A percentile compares a stretch with the other conserved stretches of the same genome.
Evolutionary conservation across 2,329 filamentous ascomycete genomes (phyloP).

Genomic region (Neurospora sp.): DNA sequence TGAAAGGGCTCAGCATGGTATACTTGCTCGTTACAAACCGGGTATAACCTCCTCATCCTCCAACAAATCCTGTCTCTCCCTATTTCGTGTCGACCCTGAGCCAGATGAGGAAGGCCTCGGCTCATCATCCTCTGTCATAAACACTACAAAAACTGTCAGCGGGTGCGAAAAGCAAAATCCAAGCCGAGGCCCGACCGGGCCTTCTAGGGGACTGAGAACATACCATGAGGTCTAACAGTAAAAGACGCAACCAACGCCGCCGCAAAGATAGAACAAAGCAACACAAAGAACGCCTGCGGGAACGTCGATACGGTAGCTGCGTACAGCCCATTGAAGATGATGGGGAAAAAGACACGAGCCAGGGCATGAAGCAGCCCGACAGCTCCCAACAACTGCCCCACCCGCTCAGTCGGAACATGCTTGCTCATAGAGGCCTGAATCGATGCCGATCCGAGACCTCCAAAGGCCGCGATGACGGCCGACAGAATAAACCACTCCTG

Average conservation of each 20-base stretch:
- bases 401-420: constrained; percentile 72
- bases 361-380: constrained; percentile 78
- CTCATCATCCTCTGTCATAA: constrained; percentile 14
- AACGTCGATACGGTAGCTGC: constrained; percentile 68
- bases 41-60: constrained; percentile 18
- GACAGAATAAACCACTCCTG: constrained; percentile 58
- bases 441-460: constrained; percentile 77
- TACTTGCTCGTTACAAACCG: background rate
- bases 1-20: background rate
- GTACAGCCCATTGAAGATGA: constrained; percentile 81
- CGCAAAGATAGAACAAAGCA: constrained; percentile 57
- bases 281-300: constrained; percentile 75
- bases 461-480: constrained; percentile 65
- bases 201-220: constrained; percentile 26
- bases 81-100: background rate
- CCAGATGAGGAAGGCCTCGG: background rate
- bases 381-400: constrained; percentile 83
- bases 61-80: constrained; percentile 6
- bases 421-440: constrained; percentile 81
- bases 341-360: constrained; percentile 67
- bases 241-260: constrained; percentile 57
- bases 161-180: background rate
- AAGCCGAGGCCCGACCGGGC: background rate
- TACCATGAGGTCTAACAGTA: constrained; percentile 66
- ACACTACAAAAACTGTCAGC: constrained; percentile 13